These are phyloP conservation scores for Thraustochytrium striatum DNA, from an alignment of 352 stramenopile species.

Conservation along the genomic window DNA sequence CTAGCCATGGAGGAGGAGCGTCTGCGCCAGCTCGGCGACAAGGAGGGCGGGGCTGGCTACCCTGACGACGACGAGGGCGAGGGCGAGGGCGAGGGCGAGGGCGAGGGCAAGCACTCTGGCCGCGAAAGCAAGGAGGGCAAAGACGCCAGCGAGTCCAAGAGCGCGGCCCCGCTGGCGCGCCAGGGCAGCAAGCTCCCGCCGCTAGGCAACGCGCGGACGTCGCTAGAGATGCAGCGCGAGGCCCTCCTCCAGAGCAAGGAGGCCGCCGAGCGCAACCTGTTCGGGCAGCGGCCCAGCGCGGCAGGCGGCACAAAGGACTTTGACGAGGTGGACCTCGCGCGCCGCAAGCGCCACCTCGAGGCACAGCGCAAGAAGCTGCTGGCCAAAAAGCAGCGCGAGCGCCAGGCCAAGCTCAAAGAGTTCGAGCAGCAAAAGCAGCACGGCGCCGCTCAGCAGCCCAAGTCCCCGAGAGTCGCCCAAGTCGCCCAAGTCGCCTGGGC, in stretches of 20 bases:
- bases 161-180: neutral
- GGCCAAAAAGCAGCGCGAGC: slow-evolving; percentile 73
- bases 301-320: too few relatives aligned
- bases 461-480: slow-evolving; percentile 37
- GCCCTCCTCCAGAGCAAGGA: neutral
- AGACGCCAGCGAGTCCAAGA: neutral
- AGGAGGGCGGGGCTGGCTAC: slow-evolving; percentile 65
- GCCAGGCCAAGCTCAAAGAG: slow-evolving; percentile 66
- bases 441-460: neutral
- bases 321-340: slow-evolving; percentile 58
- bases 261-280: neutral
- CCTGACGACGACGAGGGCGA: slow-evolving; percentile 69
- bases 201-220: neutral
- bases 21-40: slow-evolving; percentile 64
- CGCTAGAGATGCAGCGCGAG: neutral
- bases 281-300: slow-evolving; percentile 61
- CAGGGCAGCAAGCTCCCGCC: slow-evolving; percentile 1
- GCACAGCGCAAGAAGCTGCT: slow-evolving; percentile 70
- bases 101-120: slow-evolving; percentile 8
- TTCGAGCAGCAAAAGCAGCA: slow-evolving; percentile 70
- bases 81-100: slow-evolving; percentile 51
- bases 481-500: slow-evolving; percentile 58
- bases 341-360: slow-evolving; percentile 69
- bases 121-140: neutral
- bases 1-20: slow-evolving; percentile 69